These are phyloP conservation scores for Nakazawaea molendinolei DNA, from an alignment of 805 yeast species.

Conservation along the genomic window DNA sequence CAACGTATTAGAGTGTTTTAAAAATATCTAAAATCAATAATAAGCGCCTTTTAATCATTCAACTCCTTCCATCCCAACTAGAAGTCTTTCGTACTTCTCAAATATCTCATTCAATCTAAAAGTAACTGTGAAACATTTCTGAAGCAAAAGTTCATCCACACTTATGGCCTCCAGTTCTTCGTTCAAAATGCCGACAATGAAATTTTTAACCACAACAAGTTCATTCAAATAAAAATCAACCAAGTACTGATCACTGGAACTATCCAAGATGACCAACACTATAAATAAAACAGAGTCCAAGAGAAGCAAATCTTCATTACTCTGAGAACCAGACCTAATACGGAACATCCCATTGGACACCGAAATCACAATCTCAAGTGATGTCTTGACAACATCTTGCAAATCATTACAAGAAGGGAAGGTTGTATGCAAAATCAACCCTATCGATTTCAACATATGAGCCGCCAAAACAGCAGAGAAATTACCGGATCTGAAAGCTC, in stretches of 20 bases:
- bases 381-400: slow-evolving; percentile 52
- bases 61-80: slow-evolving; percentile 3
- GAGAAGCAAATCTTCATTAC: slow-evolving; percentile 10
- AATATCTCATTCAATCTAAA: slow-evolving; percentile 11
- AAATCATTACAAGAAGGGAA: slow-evolving; percentile 47
- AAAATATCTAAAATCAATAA: not conserved
- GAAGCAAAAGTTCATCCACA: slow-evolving; percentile 2
- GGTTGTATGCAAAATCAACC: slow-evolving; percentile 49
- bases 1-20: not conserved
- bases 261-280: slow-evolving; percentile 12
- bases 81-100: slow-evolving; percentile 3
- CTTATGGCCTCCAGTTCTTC: slow-evolving; percentile 3
- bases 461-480: slow-evolving; percentile 47
- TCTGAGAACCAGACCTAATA: slow-evolving; percentile 1
- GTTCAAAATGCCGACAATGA: slow-evolving; percentile 4
- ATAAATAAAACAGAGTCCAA: slow-evolving; percentile 13
- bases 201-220: slow-evolving; percentile 6
- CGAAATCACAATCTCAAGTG: slow-evolving; percentile 27
- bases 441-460: slow-evolving; percentile 55
- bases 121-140: slow-evolving; percentile 5
- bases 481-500: slow-evolving; percentile 41
- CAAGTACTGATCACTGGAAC: slow-evolving; percentile 12
- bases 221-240: slow-evolving; percentile 11
- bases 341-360: slow-evolving; percentile 2
- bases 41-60: not conserved